Evolutionary conservation across 768 basidiomycete genomes (phyloP).

Genomic region (Suillus paluster): DNA sequence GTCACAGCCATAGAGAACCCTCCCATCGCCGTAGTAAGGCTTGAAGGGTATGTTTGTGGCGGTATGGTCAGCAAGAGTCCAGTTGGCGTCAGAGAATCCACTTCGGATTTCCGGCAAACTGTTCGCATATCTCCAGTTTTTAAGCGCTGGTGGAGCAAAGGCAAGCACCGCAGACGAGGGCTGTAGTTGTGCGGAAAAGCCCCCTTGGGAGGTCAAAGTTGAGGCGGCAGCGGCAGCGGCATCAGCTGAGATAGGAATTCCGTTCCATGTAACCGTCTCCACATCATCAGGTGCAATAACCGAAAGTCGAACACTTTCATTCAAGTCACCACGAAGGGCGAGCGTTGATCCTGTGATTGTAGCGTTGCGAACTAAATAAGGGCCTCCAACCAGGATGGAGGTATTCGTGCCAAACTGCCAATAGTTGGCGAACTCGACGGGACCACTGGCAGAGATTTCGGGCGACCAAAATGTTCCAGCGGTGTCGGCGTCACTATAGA

Average conservation of each 20-base stretch:
- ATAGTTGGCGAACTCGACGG: slow-evolving; percentile 56
- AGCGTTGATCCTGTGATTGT: slow-evolving; percentile 53
- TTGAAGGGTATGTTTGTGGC: slow-evolving; percentile 73
- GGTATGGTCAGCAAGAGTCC: slow-evolving; percentile 73
- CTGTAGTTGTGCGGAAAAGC: slow-evolving; percentile 53
- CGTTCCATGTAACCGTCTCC: slow-evolving; percentile 74
- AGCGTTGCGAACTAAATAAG: slow-evolving; percentile 65
- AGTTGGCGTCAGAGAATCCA: slow-evolving; percentile 63
- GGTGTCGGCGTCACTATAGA: slow-evolving; percentile 68
- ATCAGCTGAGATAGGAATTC: slow-evolving; percentile 44
- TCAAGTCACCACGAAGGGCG: slow-evolving; percentile 70
- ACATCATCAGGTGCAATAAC: slow-evolving; percentile 64
- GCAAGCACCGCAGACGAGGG: slow-evolving; percentile 32
- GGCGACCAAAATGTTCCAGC: slow-evolving; percentile 82
- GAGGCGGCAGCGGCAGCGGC: slow-evolving; percentile 34
- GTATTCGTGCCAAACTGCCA: slow-evolving; percentile 78
- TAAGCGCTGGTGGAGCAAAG: slow-evolving; percentile 52
- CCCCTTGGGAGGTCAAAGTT: slow-evolving; percentile 40
- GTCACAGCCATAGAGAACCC: slow-evolving; percentile 85
- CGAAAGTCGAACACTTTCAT: slow-evolving; percentile 57
- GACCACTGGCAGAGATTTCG: slow-evolving; percentile 47
- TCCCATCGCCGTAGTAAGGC: slow-evolving; percentile 74
- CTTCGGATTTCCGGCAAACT: slow-evolving; percentile 71
- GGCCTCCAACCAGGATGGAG: slow-evolving; percentile 67
- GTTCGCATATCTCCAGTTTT: slow-evolving; percentile 75